A percentile compares a stretch with the other conserved stretches of the same genome.
These are phyloP conservation scores for Termitomyces sp. DNA, from an alignment of 768 basidiomycete genomes.

Conservation along the genomic window DNA sequence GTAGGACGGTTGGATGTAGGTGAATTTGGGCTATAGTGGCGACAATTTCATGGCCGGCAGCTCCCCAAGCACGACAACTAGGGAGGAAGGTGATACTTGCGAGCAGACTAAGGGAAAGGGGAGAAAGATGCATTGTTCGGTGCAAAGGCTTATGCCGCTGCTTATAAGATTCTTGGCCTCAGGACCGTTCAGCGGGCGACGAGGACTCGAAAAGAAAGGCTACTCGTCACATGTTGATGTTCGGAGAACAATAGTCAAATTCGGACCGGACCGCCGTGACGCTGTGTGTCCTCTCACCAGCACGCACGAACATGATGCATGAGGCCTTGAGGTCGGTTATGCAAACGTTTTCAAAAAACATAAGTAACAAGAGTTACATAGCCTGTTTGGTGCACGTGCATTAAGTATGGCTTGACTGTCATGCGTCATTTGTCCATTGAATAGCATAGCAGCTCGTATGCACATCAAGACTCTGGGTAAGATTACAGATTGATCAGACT, in stretches of 20 bases:
- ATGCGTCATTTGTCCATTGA: no score
- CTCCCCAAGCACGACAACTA: constrained; percentile 33
- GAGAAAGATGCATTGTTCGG: constrained; percentile 9
- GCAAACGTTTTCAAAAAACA: no score
- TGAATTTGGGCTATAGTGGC: constrained; percentile 95
- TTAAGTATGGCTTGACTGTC: no score
- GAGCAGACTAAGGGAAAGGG: not conserved
- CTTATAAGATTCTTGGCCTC: not conserved
- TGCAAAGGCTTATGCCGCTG: constrained; percentile 1
- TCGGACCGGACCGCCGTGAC: not conserved
- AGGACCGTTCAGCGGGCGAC: not conserved
- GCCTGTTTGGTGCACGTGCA: no score
- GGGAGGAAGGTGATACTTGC: constrained; percentile 5
- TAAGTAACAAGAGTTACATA: no score
- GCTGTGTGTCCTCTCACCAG: no score
- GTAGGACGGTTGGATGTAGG: constrained; percentile 67
- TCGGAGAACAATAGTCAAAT: not conserved
- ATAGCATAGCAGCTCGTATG: no score
- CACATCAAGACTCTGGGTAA: no score
- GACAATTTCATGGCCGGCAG: constrained; percentile 82
- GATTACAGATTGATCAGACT: no score
- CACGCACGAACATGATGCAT: not conserved
- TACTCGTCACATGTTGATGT: not conserved
- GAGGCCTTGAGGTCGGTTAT: no score
- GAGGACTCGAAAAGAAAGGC: not conserved